phyloP scores from a whole-genome alignment of 495 filamentous ascomycete genomes.

The Tuber melanosporum region DNA sequence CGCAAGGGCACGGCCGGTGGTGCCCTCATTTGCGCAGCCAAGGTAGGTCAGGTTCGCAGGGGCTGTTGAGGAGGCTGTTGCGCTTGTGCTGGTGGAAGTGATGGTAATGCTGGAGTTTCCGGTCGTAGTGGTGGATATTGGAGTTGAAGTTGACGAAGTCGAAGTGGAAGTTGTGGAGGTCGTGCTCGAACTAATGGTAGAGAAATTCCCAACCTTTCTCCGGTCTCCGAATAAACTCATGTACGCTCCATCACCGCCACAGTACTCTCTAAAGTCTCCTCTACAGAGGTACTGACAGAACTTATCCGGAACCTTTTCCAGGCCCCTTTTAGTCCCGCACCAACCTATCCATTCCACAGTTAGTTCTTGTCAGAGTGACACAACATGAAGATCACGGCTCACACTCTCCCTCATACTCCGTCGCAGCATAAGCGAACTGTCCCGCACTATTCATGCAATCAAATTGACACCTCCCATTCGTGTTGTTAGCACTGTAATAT shows the following conservation, averaged over 20 bases:
- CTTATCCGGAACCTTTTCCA: constrained; percentile 37
- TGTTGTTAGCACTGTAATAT: constrained; percentile 37
- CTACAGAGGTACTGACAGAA: constrained; percentile 44
- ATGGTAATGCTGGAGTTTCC: background rate
- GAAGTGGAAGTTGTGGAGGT: constrained; percentile 8
- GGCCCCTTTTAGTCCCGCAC: constrained; percentile 43
- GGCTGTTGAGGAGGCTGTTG: constrained; percentile 8
- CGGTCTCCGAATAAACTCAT: constrained; percentile 46
- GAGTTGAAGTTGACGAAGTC: background rate
- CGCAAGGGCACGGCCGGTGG: constrained; percentile 55
- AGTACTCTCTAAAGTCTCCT: constrained; percentile 43
- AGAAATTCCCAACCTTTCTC: constrained; percentile 27
- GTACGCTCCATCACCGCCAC: constrained; percentile 45
- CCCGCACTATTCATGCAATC: constrained; percentile 24
- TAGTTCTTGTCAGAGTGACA: constrained; percentile 4
- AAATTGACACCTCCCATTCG: constrained; percentile 40
- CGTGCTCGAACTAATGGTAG: background rate
- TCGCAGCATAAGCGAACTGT: constrained; percentile 40
- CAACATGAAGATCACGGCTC: constrained; percentile 4
- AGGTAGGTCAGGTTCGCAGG: constrained; percentile 50
- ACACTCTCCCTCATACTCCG: constrained; percentile 44
- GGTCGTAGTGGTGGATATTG: background rate
- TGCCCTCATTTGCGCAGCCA: constrained; percentile 57
- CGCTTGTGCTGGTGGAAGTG: background rate
- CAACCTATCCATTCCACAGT: constrained; percentile 27